Base-by-base conservation (phyloP, 805 yeast species). In the Starmerella powellii region DNA sequence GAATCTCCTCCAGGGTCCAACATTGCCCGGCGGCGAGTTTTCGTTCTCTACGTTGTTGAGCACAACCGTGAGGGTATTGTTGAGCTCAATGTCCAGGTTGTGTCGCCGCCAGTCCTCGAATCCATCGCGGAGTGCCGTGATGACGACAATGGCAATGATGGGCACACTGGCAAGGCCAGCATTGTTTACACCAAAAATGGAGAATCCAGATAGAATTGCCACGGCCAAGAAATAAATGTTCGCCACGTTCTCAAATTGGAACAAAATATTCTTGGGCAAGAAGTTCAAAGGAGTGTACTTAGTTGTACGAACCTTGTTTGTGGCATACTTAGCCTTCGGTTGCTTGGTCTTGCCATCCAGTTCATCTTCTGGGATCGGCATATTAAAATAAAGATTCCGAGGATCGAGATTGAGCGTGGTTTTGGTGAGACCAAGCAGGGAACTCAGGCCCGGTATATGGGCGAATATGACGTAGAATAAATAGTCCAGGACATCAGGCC, bases 231-330 rank as follows among this genome's bases (percentile, higher is more conserved):
- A 88, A 65, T 86, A 88, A 38, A 84, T 66, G 62, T 88, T 88
- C 34, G 98, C 98, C 48, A 87, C 74, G 60, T 87, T 88, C 52
- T 73, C 75, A 61, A 87, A 87, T 64, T 91, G 97, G 49, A 73
- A 70, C 35, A 64, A 61, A 37, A 88, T 60, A 62, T 88, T 86
- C 60, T 86, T 86, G 2, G 97, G 97, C 24, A 91, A 50, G 56
- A 88, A 88, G 8, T 85, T 68, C 35, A 91, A 58, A 5, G 97
- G 95, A 2, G 96, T 88, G 62, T 88, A 88, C 64, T 85, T 88
- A 2, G 98, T 85, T 0, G 97, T 86, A 65, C 96, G 76, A 52
- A 91, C 84, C 61, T 91, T 87, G 66, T 88, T 88, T 55, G 95
- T 72, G 10, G 93, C 76, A 57, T 81, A 88, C n/a, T 61, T 58